phyloP scores from a whole-genome alignment of 768 basidiomycete species.

The Boletus edulis region DNA sequence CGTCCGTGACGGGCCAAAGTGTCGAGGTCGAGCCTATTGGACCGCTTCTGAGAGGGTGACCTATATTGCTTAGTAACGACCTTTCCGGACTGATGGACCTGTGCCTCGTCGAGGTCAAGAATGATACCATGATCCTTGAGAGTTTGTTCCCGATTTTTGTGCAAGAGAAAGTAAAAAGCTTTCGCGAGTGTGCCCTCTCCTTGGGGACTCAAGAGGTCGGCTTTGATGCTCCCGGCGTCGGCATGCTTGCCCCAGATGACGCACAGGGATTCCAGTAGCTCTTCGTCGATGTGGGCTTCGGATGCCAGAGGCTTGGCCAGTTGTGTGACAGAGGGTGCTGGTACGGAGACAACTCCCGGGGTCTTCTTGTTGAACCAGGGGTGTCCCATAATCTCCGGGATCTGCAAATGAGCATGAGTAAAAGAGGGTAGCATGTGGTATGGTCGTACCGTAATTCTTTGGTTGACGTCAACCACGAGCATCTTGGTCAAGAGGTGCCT shows the following conservation, averaged over 20 bases:
- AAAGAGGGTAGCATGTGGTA: not conserved
- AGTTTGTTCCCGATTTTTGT: conserved; percentile 67
- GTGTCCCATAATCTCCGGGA: conserved; percentile 80
- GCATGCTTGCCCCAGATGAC: conserved; percentile 83
- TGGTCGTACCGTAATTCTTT: conserved; percentile 70
- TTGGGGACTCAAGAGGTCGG: conserved; percentile 66
- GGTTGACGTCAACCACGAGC: conserved; percentile 81
- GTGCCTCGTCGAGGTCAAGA: conserved; percentile 33
- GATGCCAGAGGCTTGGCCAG: conserved; percentile 71
- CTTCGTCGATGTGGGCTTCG: conserved; percentile 68
- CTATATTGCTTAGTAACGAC: conserved; percentile 42
- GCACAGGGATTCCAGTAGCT: conserved; percentile 73
- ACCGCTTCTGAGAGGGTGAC: conserved; percentile 37
- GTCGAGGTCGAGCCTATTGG: conserved; percentile 15
- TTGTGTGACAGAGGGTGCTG: conserved; percentile 61
- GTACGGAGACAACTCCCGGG: conserved; percentile 45
- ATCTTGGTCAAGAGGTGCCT: conserved; percentile 82
- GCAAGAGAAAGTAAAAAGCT: conserved; percentile 84
- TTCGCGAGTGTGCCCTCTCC: conserved; percentile 77
- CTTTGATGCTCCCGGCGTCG: conserved; percentile 53
- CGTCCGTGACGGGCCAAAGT: conserved; percentile 7
- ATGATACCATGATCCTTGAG: conserved; percentile 54
- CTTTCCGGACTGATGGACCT: conserved; percentile 24
- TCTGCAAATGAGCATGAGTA: conserved; percentile 44
- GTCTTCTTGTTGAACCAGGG: conserved; percentile 72